Evolutionary conservation across 139 green algal species (phyloP), one percentile per base, ranked within the genome.

Genomic region (Auxenochlorella protothecoides): DNA sequence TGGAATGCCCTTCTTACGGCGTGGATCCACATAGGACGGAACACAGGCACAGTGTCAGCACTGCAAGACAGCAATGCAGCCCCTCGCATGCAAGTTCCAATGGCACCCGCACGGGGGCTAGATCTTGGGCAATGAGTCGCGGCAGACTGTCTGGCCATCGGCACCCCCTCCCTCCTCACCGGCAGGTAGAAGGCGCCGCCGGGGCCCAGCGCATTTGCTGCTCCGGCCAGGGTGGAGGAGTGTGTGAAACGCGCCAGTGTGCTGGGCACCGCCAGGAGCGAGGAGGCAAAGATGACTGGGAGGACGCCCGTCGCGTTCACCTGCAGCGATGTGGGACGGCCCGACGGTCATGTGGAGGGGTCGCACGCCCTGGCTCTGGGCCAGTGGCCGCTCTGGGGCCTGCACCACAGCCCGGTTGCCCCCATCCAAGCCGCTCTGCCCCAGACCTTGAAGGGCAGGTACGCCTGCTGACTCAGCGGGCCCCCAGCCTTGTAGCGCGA

Each of bases 261-360:
- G 11, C 86, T 77, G n/a, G 95, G 95, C 59, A 96, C 79, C 2
- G 91, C 86, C 55, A 99, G 82, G 62, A 99, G 81, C 5, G 90
- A 95, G 7, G 93, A 95, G 8, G 92, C 84, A 77, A 99, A 99
- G 79, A 99, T 99, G 80, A 99, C 89, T 0, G 95, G 95, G 94
- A 99, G 98, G 11, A 98, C 95, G 61, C 95, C 95, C 8, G 90
- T 90, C 6, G 86, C 86, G 74, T 96, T 96, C n/a, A 93, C 83
- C 77, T 85, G 74, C 11, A 27, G 10, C 53, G 27, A 54, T 11
- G 65, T 67, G 63, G 12, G 15, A 53, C 63, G 12, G 15, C 15
- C 9, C 15, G 12, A 11, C 63, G 10, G 11, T 63, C 10, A 63
- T 63, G 59, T 12, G 11, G 59, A 63, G 59, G 10, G 27, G 27